Percentiles rank a stretch among this genome's conserved stretches.
These are phyloP conservation scores for Oryza brachyantha DNA, from an alignment of 176 grass and related monocot genomes.

Conservation along the genomic window DNA sequence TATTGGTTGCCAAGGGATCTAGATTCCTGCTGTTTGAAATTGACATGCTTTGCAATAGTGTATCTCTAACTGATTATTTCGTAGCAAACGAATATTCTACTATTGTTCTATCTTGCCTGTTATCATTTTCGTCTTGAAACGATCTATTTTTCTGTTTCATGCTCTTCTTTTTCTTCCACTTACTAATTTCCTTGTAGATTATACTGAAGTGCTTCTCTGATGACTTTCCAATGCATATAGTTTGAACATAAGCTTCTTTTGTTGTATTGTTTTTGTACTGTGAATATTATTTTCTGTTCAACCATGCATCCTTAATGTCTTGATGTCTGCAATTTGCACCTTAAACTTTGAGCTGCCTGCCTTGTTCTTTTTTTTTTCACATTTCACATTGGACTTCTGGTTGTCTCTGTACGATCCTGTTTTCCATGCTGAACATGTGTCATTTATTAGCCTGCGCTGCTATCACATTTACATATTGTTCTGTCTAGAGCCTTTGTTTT, in stretches of 20 bases:
- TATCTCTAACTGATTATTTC: neutral
- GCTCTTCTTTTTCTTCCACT: too few species aligned
- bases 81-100: neutral
- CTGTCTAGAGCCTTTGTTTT: neutral
- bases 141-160: neutral
- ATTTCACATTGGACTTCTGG: neutral
- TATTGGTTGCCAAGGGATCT: neutral
- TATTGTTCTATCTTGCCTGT: neutral
- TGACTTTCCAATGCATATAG: neutral
- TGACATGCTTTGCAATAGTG: neutral
- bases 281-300: neutral
- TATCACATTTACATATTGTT: neutral
- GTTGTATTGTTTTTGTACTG: neutral
- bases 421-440: neutral
- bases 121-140: neutral
- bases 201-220: neutral
- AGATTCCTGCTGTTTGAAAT: neutral
- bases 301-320: neutral
- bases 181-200: neutral
- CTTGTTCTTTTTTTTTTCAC: neutral
- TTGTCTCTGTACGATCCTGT: neutral
- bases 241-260: neutral
- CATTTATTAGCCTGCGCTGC: neutral
- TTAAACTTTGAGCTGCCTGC: neutral
- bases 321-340: neutral